Evolutionary conservation across 768 basidiomycete species (phyloP).

Genomic region (Lentinula edodes): DNA sequence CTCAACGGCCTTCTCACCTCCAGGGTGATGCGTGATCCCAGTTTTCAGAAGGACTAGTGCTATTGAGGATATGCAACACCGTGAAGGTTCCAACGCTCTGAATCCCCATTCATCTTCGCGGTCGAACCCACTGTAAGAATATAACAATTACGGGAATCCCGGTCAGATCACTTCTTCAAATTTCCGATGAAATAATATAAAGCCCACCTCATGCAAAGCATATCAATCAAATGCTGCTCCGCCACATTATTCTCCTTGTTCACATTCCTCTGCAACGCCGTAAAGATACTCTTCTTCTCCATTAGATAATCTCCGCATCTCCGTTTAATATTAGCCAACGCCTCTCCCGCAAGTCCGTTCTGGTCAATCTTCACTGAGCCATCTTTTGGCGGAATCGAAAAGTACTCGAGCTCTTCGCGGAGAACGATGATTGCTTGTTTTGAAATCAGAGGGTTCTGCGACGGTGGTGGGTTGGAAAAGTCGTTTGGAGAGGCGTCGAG

Average conservation of each 20-base stretch:
- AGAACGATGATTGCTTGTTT: constrained; percentile 99
- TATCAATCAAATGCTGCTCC: constrained; percentile 98
- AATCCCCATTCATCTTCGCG: constrained; percentile 99
- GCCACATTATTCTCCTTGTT: constrained; percentile 99
- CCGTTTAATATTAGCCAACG: constrained; percentile 75
- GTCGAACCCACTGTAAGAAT: constrained; percentile 75
- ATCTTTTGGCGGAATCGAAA: constrained; percentile 83
- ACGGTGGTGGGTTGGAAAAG: constrained; percentile 49
- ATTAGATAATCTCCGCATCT: constrained; percentile 85
- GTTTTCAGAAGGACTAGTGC: constrained; percentile 97
- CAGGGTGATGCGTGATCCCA: constrained; percentile 78
- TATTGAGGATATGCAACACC: constrained; percentile 98
- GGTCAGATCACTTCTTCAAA: too few relatives aligned
- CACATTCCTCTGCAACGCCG: constrained; percentile 95
- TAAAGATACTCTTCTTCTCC: constrained; percentile 90
- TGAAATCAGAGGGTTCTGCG: constrained; percentile 86
- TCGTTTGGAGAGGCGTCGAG: constrained; percentile 60
- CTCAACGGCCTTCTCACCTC: constrained; percentile 65
- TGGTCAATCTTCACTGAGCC: constrained; percentile 61
- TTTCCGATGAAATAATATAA: neutral
- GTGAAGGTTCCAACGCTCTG: constrained; percentile 89
- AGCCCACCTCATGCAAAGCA: constrained; percentile 96
- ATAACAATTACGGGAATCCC: neutral
- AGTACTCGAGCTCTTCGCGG: constrained; percentile 97
- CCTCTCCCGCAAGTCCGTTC: constrained; percentile 74